These are phyloP conservation scores for Biancaea sappan DNA, from an alignment of 306 rosid species.

Conservation along the genomic window DNA sequence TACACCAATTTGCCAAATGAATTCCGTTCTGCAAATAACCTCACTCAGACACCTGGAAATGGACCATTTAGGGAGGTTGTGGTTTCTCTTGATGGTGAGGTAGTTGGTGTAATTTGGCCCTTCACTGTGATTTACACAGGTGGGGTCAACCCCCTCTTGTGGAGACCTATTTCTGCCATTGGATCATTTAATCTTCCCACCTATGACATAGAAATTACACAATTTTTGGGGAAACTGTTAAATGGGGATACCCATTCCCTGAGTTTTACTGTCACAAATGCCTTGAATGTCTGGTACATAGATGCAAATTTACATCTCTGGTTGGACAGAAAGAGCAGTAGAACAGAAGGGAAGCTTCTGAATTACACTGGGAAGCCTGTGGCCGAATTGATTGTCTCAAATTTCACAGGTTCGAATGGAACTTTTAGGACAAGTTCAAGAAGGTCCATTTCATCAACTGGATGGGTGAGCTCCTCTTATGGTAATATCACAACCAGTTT, in stretches of 20 bases:
- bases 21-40: constrained; percentile 61
- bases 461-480: constrained; percentile 79
- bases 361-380: constrained; percentile 25
- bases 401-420: constrained; percentile 61
- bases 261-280: constrained; percentile 74
- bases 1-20: constrained; percentile 70
- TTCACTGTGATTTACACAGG: constrained; percentile 87
- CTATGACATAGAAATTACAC: constrained; percentile 82
- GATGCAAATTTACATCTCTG: constrained; percentile 92
- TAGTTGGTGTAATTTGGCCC: constrained; percentile 81
- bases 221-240: constrained; percentile 64
- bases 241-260: constrained; percentile 68
- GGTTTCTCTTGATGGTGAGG: constrained; percentile 61
- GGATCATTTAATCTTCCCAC: constrained; percentile 89
- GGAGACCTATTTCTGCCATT: constrained; percentile 88
- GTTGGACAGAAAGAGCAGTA: constrained; percentile 63
- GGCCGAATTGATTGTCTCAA: not conserved
- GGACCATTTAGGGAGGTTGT: constrained; percentile 90
- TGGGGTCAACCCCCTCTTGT: constrained; percentile 81
- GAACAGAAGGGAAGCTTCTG: constrained; percentile 55
- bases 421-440: constrained; percentile 49
- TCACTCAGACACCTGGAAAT: constrained; percentile 56
- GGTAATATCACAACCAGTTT: constrained; percentile 68
- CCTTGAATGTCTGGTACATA: constrained; percentile 80
- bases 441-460: constrained; percentile 53